Percentiles rank a stretch among this genome's conserved stretches.
phyloP scores from a whole-genome alignment of 352 stramenopile species.

The Globisporangium sylvaticum region DNA sequence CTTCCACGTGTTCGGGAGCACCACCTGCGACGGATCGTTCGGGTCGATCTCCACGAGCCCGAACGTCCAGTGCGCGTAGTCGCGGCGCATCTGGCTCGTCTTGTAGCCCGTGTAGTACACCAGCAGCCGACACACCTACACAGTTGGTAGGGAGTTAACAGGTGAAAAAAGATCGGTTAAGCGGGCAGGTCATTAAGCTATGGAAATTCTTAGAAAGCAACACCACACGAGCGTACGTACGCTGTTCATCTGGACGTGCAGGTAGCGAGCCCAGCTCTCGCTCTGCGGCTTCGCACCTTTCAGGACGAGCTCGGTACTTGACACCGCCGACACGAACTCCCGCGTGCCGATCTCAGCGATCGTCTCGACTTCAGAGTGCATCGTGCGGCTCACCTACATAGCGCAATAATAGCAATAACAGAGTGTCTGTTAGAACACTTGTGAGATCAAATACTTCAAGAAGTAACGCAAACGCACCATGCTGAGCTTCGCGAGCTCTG shows the following conservation, averaged over 20 bases:
- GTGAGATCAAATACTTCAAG: too few relatives aligned
- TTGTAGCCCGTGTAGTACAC: constrained; percentile 85
- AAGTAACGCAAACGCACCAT: constrained; percentile 62
- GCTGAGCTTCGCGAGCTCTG: constrained; percentile 41
- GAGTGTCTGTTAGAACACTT: neutral
- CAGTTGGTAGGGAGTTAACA: neutral
- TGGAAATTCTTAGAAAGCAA: neutral
- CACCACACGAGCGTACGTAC: constrained; percentile 24
- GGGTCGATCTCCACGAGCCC: constrained; percentile 67
- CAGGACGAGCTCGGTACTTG: constrained; percentile 32
- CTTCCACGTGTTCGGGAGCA: constrained; percentile 76
- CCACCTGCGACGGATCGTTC: constrained; percentile 52
- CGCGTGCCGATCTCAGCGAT: constrained; percentile 41
- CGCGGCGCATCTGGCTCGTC: constrained; percentile 58
- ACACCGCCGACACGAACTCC: constrained; percentile 35
- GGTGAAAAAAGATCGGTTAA: neutral
- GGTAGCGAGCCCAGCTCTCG: constrained; percentile 61
- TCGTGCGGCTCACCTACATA: constrained; percentile 42
- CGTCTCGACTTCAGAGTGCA: constrained; percentile 41
- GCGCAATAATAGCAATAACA: constrained; percentile 2
- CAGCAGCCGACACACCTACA: constrained; percentile 64
- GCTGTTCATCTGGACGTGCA: constrained; percentile 70
- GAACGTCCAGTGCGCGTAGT: constrained; percentile 70
- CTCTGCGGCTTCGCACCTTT: constrained; percentile 37
- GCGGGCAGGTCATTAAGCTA: neutral